Evolutionary conservation across 345 rosid genomes (phyloP).

Genomic region (Gossypium rotundifolium): DNA sequence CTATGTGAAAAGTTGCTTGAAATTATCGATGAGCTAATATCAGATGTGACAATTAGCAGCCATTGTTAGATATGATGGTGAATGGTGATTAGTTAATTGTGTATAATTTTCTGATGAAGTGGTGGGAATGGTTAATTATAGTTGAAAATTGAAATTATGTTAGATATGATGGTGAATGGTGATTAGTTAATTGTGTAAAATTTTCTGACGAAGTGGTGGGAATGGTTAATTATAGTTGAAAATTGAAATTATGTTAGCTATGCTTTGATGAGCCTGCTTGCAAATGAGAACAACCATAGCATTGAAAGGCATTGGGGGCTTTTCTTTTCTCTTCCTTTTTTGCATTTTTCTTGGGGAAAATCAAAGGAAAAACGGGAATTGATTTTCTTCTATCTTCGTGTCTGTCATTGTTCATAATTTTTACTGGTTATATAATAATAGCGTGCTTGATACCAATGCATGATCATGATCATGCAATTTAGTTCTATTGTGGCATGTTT

Average conservation of each 20-base stretch:
- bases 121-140: not conserved
- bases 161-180: not conserved
- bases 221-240: not conserved
- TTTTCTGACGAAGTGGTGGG: not conserved
- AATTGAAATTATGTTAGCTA: not conserved
- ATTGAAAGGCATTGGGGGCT: not conserved
- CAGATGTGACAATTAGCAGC: conserved; percentile 4
- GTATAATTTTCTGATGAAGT: not conserved
- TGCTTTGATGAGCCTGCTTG: not conserved
- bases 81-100: not conserved
- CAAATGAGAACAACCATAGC: not conserved
- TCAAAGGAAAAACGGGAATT: not conserved
- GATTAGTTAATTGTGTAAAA: not conserved
- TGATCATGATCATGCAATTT: not conserved
- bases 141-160: not conserved
- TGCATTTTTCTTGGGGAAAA: not conserved
- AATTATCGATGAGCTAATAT: not conserved
- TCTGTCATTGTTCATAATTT: not conserved
- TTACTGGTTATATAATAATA: not conserved
- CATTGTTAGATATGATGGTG: not conserved
- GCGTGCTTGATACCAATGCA: not conserved
- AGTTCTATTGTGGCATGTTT: not conserved
- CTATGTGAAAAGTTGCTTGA: not conserved
- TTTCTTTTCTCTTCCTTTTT: not conserved
- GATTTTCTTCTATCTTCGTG: not conserved